Evolutionary conservation across 1,284 basidiomycete species (phyloP).

Genomic region (Cryptococcus amylolentus): DNA sequence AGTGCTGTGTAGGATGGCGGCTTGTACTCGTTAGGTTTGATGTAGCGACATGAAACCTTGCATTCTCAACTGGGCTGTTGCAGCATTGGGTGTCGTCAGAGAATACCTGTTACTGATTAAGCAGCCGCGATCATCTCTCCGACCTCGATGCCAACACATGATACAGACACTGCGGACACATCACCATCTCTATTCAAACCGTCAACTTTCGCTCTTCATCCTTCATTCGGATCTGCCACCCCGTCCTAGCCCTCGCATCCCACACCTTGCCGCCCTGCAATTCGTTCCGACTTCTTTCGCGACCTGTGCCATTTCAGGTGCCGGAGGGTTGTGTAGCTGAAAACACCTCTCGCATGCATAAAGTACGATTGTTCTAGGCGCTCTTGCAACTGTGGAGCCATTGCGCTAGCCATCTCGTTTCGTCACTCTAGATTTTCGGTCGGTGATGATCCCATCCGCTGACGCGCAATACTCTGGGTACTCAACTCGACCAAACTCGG

Average conservation of each 20-base stretch:
- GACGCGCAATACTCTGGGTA: neutral
- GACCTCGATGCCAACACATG: neutral
- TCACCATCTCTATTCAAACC: neutral
- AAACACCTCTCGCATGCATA: conserved; percentile 8
- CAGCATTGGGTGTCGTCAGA: neutral
- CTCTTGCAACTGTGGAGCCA: neutral
- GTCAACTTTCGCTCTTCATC: neutral
- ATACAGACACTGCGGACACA: conserved; percentile 1
- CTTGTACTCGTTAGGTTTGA: conserved; percentile 18
- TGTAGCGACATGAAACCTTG: conserved; percentile 34
- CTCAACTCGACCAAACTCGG: neutral
- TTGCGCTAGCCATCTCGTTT: neutral
- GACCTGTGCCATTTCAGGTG: neutral
- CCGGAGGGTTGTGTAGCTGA: neutral
- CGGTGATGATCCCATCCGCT: neutral
- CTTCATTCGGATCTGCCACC: neutral
- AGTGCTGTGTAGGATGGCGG: conserved; percentile 16
- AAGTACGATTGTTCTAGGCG: neutral
- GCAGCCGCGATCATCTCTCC: neutral
- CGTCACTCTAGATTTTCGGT: neutral
- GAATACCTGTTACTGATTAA: neutral
- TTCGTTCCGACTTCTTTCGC: neutral
- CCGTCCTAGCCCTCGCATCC: neutral
- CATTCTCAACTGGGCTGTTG: conserved; percentile 12
- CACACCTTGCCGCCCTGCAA: neutral